Conservation (phyloP, 1,284 basidiomycete species). For the Papiliotrema nemorosa region DNA sequence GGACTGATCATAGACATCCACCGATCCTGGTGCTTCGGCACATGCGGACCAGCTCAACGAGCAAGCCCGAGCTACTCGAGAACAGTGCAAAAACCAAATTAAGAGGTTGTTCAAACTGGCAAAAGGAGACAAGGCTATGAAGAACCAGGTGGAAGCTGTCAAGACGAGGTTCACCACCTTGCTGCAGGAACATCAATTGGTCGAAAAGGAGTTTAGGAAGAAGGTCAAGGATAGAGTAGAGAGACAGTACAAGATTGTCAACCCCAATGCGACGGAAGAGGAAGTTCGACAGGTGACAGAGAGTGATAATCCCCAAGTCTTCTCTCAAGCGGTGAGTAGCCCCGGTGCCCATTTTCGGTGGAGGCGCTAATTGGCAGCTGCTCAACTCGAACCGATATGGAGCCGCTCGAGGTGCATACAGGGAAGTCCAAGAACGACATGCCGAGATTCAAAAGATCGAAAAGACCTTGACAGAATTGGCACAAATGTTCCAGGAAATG, state of each 20-base stretch:
- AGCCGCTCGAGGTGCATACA: conserved; percentile 76
- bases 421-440: conserved; percentile 87
- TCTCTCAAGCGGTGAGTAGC: conserved; percentile 72
- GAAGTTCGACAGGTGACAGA: conserved; percentile 74
- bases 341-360: not conserved
- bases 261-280: conserved; percentile 81
- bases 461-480: conserved; percentile 78
- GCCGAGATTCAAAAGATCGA: conserved; percentile 85
- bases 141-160: conserved; percentile 66
- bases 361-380: conserved; percentile 54
- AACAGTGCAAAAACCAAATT: conserved; percentile 70
- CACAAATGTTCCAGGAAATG: conserved; percentile 88
- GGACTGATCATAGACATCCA: conserved; percentile 36
- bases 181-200: conserved; percentile 65
- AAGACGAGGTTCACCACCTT: conserved; percentile 52
- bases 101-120: conserved; percentile 72
- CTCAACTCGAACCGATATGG: conserved; percentile 78
- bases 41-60: conserved; percentile 66
- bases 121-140: conserved; percentile 74
- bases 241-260: conserved; percentile 94
- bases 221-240: conserved; percentile 94
- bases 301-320: conserved; percentile 77
- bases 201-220: conserved; percentile 87
- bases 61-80: conserved; percentile 72
- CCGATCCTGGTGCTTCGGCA: conserved; percentile 39